Conservation (phyloP, 2,329 filamentous ascomycete genomes). For the Coniochaeta hoffmannii region DNA sequence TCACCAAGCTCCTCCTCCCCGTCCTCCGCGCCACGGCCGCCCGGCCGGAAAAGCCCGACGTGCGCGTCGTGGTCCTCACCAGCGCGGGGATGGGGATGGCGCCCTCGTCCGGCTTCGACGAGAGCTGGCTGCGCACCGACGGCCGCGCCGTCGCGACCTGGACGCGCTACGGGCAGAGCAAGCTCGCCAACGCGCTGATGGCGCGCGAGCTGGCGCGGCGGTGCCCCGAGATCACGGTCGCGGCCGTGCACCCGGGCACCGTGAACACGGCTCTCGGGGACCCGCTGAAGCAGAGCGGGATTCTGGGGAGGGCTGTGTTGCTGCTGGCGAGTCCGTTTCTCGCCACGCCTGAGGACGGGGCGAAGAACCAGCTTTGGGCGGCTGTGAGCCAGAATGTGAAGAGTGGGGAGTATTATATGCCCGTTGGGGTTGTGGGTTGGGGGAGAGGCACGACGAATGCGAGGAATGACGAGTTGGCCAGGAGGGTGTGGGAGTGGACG, state of each 20-base stretch:
- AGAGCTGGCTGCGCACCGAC: slow-evolving; percentile 3
- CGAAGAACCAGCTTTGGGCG: slow-evolving; percentile 35
- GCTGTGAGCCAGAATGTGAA: slow-evolving; percentile 23
- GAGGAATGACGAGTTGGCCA: slow-evolving; percentile 16
- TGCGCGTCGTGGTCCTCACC: slow-evolving; percentile 18
- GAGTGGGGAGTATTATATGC: slow-evolving; percentile 25
- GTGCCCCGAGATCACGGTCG: slow-evolving; percentile 18
- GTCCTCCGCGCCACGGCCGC: slow-evolving; percentile 15
- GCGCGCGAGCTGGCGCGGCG: slow-evolving; percentile 19
- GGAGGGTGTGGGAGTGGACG: slow-evolving; percentile 25
- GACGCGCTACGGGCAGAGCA: slow-evolving; percentile 25
- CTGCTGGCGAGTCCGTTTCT: slow-evolving; percentile 1
- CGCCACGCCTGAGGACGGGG: slow-evolving; percentile 20
- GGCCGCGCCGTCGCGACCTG: slow-evolving; percentile 5
- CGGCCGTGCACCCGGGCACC: slow-evolving; percentile 20
- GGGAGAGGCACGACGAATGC: slow-evolving; percentile 6
- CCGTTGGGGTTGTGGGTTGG: slow-evolving; percentile 19
- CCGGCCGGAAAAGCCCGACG: slow-evolving; percentile 9
- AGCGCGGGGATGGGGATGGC: slow-evolving; percentile 8
- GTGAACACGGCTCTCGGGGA: slow-evolving; percentile 16
- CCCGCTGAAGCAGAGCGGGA: not conserved
- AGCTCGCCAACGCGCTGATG: slow-evolving; percentile 26
- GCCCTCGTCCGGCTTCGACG: slow-evolving; percentile 8
- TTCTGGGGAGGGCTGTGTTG: slow-evolving; percentile 2
- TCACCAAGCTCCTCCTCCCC: slow-evolving; percentile 27